Percentiles rank a stretch among this genome's conserved stretches.
Evolutionary conservation across 176 grass and related monocot species (phyloP).

Genomic region (Tuctoria greenei): DNA sequence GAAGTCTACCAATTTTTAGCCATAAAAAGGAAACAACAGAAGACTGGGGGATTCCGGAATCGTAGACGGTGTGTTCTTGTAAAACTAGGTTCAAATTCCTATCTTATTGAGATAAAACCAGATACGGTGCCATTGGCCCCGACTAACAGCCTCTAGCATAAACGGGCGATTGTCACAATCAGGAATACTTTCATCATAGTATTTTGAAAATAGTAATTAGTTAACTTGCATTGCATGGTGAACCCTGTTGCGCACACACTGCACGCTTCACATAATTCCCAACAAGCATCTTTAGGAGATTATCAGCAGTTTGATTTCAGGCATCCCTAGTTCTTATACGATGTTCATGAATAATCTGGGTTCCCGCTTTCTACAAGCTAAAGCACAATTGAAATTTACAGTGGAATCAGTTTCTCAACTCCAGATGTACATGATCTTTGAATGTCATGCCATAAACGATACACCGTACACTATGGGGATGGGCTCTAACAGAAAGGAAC

Average conservation of each 20-base stretch:
- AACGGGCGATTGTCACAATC: neutral
- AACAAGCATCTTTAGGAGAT: slow-evolving; percentile 12
- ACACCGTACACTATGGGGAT: slow-evolving; percentile 12
- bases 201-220: neutral
- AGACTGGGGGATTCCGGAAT: neutral
- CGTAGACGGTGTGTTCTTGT: neutral
- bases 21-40: neutral
- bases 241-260: neutral
- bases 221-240: neutral
- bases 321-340: neutral
- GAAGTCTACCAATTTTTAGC: neutral
- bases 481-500: slow-evolving; percentile 33
- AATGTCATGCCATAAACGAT: slow-evolving; percentile 24
- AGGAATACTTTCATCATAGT: neutral
- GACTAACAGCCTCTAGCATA: neutral
- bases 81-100: neutral
- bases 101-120: neutral
- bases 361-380: slow-evolving; percentile 30
- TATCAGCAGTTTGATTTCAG: slow-evolving; percentile 15
- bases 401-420: slow-evolving; percentile 43
- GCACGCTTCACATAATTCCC: neutral
- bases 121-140: neutral
- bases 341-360: slow-evolving; percentile 19
- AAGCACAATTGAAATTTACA: slow-evolving; percentile 23
- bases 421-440: slow-evolving; percentile 43